Evolutionary conservation across 257 asterid species (phyloP), one percentile per base, ranked within the genome.

Genomic region (Ajuga chamaepitys): DNA sequence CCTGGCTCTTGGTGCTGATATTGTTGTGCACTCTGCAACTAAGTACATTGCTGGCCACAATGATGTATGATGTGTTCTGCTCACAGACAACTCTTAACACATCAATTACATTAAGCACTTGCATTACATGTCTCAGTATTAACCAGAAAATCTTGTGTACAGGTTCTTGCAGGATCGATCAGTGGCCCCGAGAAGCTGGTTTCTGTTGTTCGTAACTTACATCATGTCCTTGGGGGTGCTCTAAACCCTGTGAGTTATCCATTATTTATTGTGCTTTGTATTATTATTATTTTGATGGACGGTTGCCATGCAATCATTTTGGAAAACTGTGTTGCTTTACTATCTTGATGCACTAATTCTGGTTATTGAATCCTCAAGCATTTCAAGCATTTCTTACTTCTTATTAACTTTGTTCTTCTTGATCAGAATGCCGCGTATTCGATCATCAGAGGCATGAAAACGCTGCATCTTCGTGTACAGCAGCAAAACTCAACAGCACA

Each of bases 381-480:
- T 37, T 66, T 70, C 60, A 55, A 50, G 16, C 9, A 58, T 3
- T 38, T 46, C 34, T 18, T 35, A 57, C 34, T 30, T 41, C 9
- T 67, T 58, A 2, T 52, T 67, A 47, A 61, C 55, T 48, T 66
- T 73, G 58, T 62, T 50, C 69, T 60, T 62, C 44, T 55, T 68
- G 51, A 22, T 62, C 81, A 91, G 98, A 91, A 91, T 74, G 98
- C 98, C 12, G 96, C 97, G 13, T 90, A 86, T 74, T 82, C 77
- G 56, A 81, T 94, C 86, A 84, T 86, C 75, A 83, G 97, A 81
- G 99, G 99, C 87, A 89, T 90, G 99, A 94, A 94, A 82, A 94
- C 99, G 21, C 87, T 94, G 85, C 92, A 86, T 81, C 95, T 88
- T 77, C 99, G 99, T 82, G 78, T 94, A 82, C 89, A 83, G 85